Conservation (phyloP, 1,284 basidiomycete genomes). For the Cutaneotrichosporon sp. region DNA sequence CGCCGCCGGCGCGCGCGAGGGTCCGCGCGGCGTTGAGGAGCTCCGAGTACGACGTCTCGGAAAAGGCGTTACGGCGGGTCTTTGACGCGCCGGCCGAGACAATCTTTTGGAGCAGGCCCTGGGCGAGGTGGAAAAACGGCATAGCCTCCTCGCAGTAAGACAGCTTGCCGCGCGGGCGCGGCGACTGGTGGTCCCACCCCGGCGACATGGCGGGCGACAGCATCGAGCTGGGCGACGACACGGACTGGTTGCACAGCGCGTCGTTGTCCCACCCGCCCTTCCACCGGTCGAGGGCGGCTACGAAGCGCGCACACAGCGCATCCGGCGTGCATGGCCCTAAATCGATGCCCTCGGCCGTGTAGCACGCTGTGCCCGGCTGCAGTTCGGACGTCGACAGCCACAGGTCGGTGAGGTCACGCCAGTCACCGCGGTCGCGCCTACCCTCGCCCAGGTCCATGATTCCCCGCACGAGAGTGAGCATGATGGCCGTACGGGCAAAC, state of each 20-base stretch:
- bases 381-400: slow-evolving; percentile 41
- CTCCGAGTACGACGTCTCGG: slow-evolving; percentile 35
- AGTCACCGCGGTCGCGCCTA: slow-evolving; percentile 44
- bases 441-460: slow-evolving; percentile 50
- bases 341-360: slow-evolving; percentile 32
- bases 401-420: slow-evolving; percentile 46
- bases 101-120: slow-evolving; percentile 43
- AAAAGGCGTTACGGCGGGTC: slow-evolving; percentile 36
- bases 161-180: slow-evolving; percentile 13
- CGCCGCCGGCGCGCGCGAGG: slow-evolving; percentile 22
- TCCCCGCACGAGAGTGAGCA: slow-evolving; percentile 47
- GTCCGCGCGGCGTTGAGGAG: slow-evolving; percentile 43
- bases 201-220: background rate
- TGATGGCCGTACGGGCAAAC: slow-evolving; percentile 47
- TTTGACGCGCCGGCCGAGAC: slow-evolving; percentile 4
- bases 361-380: slow-evolving; percentile 27
- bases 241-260: slow-evolving; percentile 28
- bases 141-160: slow-evolving; percentile 48
- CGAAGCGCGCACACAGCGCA: slow-evolving; percentile 31
- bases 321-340: slow-evolving; percentile 31
- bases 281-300: slow-evolving; percentile 36
- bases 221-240: background rate
- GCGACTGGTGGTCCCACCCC: slow-evolving; percentile 1
- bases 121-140: slow-evolving; percentile 50
- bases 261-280: slow-evolving; percentile 51